These are phyloP conservation scores for Flaveria sonorensis DNA, from an alignment of 129 eudicot genomes.

Conservation along the genomic window DNA sequence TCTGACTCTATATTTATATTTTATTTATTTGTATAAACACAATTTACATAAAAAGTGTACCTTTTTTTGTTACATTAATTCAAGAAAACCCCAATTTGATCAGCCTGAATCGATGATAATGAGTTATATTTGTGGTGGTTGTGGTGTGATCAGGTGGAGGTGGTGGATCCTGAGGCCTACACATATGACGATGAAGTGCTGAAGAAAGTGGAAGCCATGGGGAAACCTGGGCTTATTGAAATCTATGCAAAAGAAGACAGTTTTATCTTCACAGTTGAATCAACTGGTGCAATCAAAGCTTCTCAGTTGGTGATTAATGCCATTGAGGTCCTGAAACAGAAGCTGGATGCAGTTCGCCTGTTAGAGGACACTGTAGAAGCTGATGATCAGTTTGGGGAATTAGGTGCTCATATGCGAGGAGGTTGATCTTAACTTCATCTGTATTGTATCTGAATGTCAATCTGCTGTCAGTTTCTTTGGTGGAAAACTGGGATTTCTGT, in stretches of 20 bases:
- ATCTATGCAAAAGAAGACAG: conserved; percentile 90
- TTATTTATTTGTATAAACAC: neutral
- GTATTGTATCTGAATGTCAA: neutral
- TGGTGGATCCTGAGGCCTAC: conserved; percentile 85
- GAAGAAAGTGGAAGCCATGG: conserved; percentile 92
- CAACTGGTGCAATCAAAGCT: conserved; percentile 94
- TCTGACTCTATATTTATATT: neutral
- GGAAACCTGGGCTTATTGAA: conserved; percentile 86
- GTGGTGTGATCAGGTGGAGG: conserved; percentile 54
- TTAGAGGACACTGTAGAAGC: conserved; percentile 93
- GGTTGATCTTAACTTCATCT: conserved; percentile 41
- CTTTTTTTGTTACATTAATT: neutral
- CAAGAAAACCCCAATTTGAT: neutral
- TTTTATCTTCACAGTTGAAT: conserved; percentile 90
- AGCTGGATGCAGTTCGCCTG: conserved; percentile 93
- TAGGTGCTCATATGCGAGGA: conserved; percentile 98
- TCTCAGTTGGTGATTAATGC: conserved; percentile 87
- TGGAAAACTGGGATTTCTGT: conserved; percentile 6
- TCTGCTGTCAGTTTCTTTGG: conserved; percentile 15
- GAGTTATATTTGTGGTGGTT: conserved; percentile 11
- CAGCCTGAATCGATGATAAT: neutral
- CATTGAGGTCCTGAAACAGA: conserved; percentile 81
- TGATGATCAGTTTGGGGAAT: conserved; percentile 88
- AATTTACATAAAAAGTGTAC: neutral
- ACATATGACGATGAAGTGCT: conserved; percentile 93